Conservation (phyloP, 768 basidiomycete genomes). For the Gloeopeniophorella convolvens region DNA sequence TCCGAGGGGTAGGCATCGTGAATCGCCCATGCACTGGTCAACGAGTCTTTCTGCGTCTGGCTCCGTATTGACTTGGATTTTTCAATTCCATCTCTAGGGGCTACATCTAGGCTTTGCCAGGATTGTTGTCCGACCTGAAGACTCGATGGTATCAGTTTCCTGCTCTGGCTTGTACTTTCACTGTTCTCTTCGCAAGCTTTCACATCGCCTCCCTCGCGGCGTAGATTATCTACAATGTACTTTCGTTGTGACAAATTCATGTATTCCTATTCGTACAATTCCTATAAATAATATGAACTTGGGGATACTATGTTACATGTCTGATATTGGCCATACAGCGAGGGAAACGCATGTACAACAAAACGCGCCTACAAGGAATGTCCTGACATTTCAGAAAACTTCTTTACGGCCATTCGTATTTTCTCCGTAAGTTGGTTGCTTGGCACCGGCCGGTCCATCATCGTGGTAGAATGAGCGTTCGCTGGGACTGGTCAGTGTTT, state of each 20-base stretch:
- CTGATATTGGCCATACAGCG: not conserved
- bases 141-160: conserved; percentile 13
- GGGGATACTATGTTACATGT: conserved; percentile 8
- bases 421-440: conserved; percentile 2
- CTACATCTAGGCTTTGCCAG: conserved; percentile 19
- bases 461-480: conserved; percentile 5
- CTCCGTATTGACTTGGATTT: conserved; percentile 20
- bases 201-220: conserved; percentile 14
- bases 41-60: conserved; percentile 17
- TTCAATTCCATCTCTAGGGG: conserved; percentile 20
- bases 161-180: conserved; percentile 14
- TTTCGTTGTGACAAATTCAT: conserved; percentile 17
- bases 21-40: conserved; percentile 6
- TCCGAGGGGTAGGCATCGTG: conserved; percentile 7
- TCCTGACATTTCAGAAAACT: not conserved
- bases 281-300: conserved; percentile 20
- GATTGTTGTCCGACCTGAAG: conserved; percentile 17
- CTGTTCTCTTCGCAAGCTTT: conserved; percentile 14
- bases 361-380: not conserved
- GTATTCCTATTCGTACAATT: conserved; percentile 22
- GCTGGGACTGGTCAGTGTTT: conserved; percentile 1
- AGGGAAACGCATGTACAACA: not conserved
- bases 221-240: conserved; percentile 18
- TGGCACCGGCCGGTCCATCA: not conserved
- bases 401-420: conserved; percentile 1